Evolutionary conservation across 2,329 filamentous ascomycete genomes (phyloP).

Genomic region (Pseudogymnoascus sp.): DNA sequence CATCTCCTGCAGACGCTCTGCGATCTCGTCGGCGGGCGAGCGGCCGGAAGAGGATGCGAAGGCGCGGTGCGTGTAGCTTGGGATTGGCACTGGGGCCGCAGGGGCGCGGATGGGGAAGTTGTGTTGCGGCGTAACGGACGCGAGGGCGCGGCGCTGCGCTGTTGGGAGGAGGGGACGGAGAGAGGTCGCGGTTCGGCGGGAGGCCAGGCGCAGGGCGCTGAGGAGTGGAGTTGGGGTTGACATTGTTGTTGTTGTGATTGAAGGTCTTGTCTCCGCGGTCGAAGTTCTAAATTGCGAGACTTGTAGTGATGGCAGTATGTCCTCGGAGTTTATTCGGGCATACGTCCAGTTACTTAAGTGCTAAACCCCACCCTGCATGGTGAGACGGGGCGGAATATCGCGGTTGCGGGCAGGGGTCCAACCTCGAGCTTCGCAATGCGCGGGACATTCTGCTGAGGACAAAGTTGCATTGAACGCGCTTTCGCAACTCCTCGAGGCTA

Average conservation of each 20-base stretch:
- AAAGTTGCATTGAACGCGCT: conserved; percentile 1
- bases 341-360: not conserved
- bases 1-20: conserved; percentile 24
- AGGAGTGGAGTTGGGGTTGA: not conserved
- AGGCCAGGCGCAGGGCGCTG: not conserved
- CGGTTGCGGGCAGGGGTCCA: conserved; percentile 5
- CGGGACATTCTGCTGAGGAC: not conserved
- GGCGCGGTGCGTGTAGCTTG: not conserved
- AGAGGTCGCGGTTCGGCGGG: not conserved
- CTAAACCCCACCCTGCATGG: conserved; percentile 5
- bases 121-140: not conserved
- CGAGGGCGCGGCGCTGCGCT: not conserved
- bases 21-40: conserved; percentile 18
- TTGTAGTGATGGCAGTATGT: not conserved
- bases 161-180: not conserved
- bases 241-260: not conserved
- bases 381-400: conserved; percentile 3
- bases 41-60: not conserved
- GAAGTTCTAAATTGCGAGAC: not conserved
- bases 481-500: not conserved
- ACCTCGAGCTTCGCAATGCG: not conserved
- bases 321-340: not conserved
- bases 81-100: not conserved
- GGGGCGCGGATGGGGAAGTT: not conserved
- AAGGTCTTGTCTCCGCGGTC: not conserved